phyloP scores from a whole-genome alignment of 192 early-diverging fungal species.

The Dissophora ornata region DNA sequence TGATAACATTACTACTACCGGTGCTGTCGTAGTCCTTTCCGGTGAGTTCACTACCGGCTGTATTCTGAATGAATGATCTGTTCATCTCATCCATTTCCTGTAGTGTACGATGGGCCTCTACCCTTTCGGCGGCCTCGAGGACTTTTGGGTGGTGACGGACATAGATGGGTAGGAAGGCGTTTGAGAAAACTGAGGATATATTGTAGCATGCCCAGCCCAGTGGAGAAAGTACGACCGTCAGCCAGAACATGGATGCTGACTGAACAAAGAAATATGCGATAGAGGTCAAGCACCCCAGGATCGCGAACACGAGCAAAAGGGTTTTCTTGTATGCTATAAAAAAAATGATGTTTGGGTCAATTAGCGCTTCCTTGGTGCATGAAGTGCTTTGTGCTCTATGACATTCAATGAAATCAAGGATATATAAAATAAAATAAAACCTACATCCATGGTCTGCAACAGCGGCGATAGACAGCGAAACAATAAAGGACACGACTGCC shows the following conservation, averaged over 20 bases:
- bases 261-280: conserved; percentile 38
- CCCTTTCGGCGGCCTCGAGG: conserved; percentile 30
- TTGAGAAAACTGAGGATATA: conserved; percentile 61
- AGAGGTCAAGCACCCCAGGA: conserved; percentile 46
- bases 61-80: background rate
- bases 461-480: conserved; percentile 53
- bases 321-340: conserved; percentile 41
- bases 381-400: too few species aligned
- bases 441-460: conserved; percentile 57
- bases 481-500: conserved; percentile 52
- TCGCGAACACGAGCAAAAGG: conserved; percentile 36
- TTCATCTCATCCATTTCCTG: conserved; percentile 21
- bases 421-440: conserved; percentile 31
- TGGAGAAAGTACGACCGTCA: conserved; percentile 25
- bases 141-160: conserved; percentile 55
- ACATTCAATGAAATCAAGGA: too few species aligned
- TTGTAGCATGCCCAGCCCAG: conserved; percentile 58
- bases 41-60: background rate
- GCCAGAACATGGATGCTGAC: conserved; percentile 20
- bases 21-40: too few species aligned
- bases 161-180: conserved; percentile 63
- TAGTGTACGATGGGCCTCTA: background rate
- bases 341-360: background rate
- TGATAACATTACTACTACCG: too few species aligned
- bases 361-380: too few species aligned